Conservation (phyloP, 2,329 filamentous ascomycete species). For the Exophiala oligosperma region DNA sequence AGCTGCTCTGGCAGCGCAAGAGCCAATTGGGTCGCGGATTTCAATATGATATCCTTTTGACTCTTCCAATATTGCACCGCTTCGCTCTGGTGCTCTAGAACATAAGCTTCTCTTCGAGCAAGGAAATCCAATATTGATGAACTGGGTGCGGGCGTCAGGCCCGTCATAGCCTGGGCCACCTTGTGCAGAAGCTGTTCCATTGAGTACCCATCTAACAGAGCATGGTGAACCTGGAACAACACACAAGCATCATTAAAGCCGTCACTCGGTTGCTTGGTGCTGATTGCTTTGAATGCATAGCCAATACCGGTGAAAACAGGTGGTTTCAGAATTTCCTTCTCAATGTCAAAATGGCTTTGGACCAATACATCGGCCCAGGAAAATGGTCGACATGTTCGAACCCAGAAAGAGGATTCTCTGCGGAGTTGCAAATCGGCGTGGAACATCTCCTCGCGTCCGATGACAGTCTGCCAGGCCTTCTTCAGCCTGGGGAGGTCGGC, state of each 20-base stretch:
- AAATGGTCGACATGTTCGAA: neutral
- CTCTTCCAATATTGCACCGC: too few species aligned
- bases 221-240: constrained; percentile 39
- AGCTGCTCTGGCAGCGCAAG: neutral
- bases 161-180: constrained; percentile 22
- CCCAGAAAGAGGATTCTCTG: constrained; percentile 5
- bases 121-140: constrained; percentile 9
- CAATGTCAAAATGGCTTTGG: constrained; percentile 8
- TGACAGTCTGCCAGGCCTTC: constrained; percentile 31
- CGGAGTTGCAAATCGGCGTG: constrained; percentile 17
- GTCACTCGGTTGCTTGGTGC: constrained; percentile 3
- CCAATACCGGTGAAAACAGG: neutral
- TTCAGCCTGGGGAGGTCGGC: constrained; percentile 26
- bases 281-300: constrained; percentile 1
- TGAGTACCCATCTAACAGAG: constrained; percentile 37
- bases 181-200: constrained; percentile 27
- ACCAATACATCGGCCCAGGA: constrained; percentile 6
- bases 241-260: too few species aligned
- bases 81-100: too few species aligned
- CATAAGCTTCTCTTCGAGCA: neutral
- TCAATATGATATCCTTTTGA: neutral
- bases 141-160: constrained; percentile 12
- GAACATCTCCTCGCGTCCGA: constrained; percentile 32
- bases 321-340: too few species aligned
- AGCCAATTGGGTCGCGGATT: constrained; percentile 8